These are phyloP conservation scores for Aaosphaeria arxii DNA, from an alignment of 2,329 filamentous ascomycete species.

Conservation along the genomic window DNA sequence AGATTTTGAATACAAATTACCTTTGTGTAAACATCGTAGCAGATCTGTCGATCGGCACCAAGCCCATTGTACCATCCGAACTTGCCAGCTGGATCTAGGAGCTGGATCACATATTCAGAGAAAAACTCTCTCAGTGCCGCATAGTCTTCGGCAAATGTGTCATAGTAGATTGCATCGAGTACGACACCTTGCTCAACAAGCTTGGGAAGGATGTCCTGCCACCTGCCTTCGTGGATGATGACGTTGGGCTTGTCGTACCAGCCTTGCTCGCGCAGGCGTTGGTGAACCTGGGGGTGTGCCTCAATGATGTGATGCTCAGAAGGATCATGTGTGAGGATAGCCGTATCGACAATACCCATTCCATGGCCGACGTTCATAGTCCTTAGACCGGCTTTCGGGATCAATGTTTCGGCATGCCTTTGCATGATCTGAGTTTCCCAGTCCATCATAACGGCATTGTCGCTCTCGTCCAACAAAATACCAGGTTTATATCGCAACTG, in stretches of 20 bases:
- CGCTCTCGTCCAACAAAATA: conserved; percentile 65
- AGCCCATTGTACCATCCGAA: conserved; percentile 40
- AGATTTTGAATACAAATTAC: conserved; percentile 11
- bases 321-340: conserved; percentile 68
- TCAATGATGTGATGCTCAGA: conserved; percentile 79
- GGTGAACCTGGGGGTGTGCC: conserved; percentile 74
- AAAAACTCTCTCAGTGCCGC: conserved; percentile 37
- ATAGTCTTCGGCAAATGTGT: conserved; percentile 39
- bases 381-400: conserved; percentile 59
- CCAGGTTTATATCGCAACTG: conserved; percentile 31
- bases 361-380: conserved; percentile 87
- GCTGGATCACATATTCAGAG: conserved; percentile 32
- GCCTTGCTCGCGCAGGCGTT: conserved; percentile 63
- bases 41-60: conserved; percentile 38
- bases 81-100: conserved; percentile 29
- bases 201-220: conserved; percentile 75
- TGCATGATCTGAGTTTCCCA: conserved; percentile 90
- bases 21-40: conserved; percentile 39
- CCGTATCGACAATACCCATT: conserved; percentile 82
- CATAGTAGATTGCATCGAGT: conserved; percentile 66
- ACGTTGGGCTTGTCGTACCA: conserved; percentile 63
- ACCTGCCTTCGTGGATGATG: conserved; percentile 66
- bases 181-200: conserved; percentile 66
- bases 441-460: conserved; percentile 90
- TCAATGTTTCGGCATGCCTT: conserved; percentile 66